phyloP scores from a whole-genome alignment of 2,329 filamentous ascomycete genomes.

The Sarocladiaceae sp. region DNA sequence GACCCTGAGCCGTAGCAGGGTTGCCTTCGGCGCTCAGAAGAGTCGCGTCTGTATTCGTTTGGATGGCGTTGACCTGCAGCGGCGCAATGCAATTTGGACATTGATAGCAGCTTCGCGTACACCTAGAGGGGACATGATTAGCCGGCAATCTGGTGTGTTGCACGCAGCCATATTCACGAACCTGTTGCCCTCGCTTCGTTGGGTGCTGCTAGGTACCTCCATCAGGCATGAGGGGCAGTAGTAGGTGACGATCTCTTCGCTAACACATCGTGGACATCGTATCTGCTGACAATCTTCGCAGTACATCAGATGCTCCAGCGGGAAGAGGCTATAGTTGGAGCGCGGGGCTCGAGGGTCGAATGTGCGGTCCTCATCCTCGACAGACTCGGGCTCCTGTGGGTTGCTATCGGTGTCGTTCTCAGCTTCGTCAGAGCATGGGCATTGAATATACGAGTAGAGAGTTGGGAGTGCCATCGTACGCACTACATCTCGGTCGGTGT shows the following conservation, averaged over 20 bases:
- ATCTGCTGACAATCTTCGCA: conserved; percentile 98
- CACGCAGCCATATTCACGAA: conserved; percentile 33
- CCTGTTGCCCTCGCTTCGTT: conserved; percentile 91
- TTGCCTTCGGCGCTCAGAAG: conserved; percentile 36
- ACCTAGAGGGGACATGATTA: conserved; percentile 43
- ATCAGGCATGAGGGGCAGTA: conserved; percentile 95
- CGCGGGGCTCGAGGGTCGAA: conserved; percentile 83
- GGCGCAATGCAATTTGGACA: conserved; percentile 85
- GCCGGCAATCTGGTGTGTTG: background rate
- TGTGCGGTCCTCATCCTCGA: conserved; percentile 67
- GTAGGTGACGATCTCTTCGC: conserved; percentile 90
- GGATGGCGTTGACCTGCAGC: conserved; percentile 66
- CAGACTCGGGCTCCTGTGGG: conserved; percentile 24
- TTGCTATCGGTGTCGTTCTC: conserved; percentile 25
- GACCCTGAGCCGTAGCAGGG: conserved; percentile 31
- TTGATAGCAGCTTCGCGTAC: conserved; percentile 90
- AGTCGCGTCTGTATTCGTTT: conserved; percentile 43
- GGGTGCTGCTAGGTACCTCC: conserved; percentile 87
- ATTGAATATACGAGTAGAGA: conserved; percentile 62
- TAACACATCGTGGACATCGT: conserved; percentile 83
- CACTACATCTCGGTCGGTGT: conserved; percentile 8
- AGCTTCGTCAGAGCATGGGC: conserved; percentile 52
- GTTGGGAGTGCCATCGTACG: conserved; percentile 39
- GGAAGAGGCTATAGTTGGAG: conserved; percentile 87
- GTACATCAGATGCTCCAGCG: conserved; percentile 88